A percentile compares a stretch with the other conserved stretches of the same genome.
These are phyloP conservation scores for Talinum fruticosum DNA, from an alignment of 148 eudicot genomes.

Conservation along the genomic window DNA sequence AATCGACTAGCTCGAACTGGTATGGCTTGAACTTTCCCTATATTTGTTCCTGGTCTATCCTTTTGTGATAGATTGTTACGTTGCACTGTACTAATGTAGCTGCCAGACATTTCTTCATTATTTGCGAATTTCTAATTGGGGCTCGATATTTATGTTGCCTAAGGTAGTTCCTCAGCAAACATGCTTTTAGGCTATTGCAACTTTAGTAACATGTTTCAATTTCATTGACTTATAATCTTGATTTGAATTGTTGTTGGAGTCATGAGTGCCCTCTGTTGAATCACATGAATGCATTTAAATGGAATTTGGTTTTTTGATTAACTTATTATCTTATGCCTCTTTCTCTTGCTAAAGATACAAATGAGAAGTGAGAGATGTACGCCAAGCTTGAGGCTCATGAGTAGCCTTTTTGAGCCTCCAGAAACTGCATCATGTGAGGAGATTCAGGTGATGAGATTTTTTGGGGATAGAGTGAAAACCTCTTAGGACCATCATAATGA, in stretches of 20 bases:
- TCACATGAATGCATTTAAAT: background rate
- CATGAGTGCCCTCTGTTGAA: background rate
- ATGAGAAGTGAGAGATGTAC: background rate
- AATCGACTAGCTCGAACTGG: constrained; percentile 82
- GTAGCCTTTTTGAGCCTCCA: background rate
- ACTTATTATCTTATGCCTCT: background rate
- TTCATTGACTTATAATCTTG: background rate
- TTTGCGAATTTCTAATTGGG: background rate
- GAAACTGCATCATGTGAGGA: background rate
- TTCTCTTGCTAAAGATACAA: background rate
- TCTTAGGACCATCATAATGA: no score
- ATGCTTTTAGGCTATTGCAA: background rate
- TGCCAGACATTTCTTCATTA: background rate
- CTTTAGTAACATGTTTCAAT: background rate
- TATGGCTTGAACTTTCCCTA: constrained; percentile 24
- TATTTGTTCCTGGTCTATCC: background rate
- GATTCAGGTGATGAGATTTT: background rate
- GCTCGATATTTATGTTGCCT: background rate
- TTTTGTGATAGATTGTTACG: background rate
- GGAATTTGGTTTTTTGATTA: background rate
- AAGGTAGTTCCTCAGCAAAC: background rate
- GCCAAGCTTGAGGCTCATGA: background rate
- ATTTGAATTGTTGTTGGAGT: background rate
- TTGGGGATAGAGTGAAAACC: no score
- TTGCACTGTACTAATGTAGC: background rate